A percentile compares a stretch with the other conserved stretches of the same genome.
Conservation (phyloP, 139 green algal genomes). For the Mychonastes homosphaera region DNA sequence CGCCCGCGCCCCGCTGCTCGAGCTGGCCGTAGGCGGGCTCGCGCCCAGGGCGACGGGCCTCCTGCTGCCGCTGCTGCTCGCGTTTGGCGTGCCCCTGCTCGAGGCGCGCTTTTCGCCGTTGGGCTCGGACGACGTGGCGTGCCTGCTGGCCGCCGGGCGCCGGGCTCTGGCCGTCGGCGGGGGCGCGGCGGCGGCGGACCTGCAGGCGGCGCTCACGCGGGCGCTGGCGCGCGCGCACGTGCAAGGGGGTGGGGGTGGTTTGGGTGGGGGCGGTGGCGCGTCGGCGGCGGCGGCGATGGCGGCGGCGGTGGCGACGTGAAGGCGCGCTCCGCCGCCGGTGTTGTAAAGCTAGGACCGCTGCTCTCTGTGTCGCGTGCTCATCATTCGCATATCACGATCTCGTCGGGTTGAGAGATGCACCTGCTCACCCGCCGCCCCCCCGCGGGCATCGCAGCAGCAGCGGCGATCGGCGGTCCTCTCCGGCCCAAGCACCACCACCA, state of each 20-base stretch:
- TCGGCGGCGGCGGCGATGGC: no score
- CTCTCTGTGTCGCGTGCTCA: no score
- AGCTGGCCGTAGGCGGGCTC: constrained; percentile 21
- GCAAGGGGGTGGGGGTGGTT: neutral
- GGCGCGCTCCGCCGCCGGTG: no score
- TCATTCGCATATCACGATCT: no score
- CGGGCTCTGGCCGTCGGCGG: neutral
- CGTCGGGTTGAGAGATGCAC: no score
- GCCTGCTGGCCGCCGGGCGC: constrained; percentile 12
- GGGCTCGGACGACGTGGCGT: neutral
- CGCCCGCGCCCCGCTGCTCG: constrained; percentile 10
- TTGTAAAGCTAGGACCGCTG: no score
- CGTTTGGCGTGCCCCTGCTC: constrained; percentile 11
- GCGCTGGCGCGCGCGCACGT: constrained; percentile 23
- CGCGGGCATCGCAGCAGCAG: no score
- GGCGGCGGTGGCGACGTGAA: no score
- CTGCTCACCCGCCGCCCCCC: no score
- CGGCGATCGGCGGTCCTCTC: no score
- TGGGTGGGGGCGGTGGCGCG: no score
- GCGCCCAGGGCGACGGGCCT: constrained; percentile 5
- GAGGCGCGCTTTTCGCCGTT: constrained; percentile 3
- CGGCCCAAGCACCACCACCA: no score
- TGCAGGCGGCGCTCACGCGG: constrained; percentile 27
- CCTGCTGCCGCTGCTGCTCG: constrained; percentile 11
- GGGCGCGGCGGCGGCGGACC: constrained; percentile 8